A percentile compares a stretch with the other conserved stretches of the same genome.
Evolutionary conservation across 495 filamentous ascomycete species (phyloP).

Genomic region (Neurospora discreta): DNA sequence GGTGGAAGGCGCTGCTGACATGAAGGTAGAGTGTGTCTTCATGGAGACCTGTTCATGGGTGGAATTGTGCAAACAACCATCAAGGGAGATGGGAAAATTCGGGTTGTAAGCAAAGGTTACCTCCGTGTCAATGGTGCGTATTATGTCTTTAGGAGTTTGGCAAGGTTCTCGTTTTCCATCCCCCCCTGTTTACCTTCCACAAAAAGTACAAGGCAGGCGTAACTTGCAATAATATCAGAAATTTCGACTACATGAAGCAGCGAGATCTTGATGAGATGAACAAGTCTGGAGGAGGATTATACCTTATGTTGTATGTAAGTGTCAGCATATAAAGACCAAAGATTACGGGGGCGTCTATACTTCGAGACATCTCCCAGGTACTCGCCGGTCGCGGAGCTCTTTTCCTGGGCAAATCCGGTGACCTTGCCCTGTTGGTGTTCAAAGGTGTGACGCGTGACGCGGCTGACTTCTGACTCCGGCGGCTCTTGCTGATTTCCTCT

Average conservation of each 20-base stretch:
- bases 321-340: neutral
- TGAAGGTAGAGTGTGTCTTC: too few species aligned
- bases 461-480: neutral
- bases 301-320: fast-evolving
- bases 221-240: neutral
- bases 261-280: neutral
- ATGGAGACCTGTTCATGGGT: neutral
- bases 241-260: neutral
- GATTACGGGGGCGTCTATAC: neutral
- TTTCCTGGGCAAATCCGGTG: neutral
- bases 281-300: neutral
- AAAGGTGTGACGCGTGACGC: neutral
- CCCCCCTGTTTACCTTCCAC: neutral
- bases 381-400: neutral
- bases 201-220: neutral
- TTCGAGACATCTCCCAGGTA: neutral
- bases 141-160: neutral
- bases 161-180: neutral
- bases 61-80: neutral
- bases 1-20: too few species aligned
- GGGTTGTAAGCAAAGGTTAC: neutral
- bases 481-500: neutral
- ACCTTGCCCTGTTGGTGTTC: neutral
- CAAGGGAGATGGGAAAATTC: too few species aligned
- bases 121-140: neutral